Percentiles rank a stretch among this genome's conserved stretches.
Evolutionary conservation across 495 filamentous ascomycete species (phyloP).

Genomic region (Aspergillus taichungensis): DNA sequence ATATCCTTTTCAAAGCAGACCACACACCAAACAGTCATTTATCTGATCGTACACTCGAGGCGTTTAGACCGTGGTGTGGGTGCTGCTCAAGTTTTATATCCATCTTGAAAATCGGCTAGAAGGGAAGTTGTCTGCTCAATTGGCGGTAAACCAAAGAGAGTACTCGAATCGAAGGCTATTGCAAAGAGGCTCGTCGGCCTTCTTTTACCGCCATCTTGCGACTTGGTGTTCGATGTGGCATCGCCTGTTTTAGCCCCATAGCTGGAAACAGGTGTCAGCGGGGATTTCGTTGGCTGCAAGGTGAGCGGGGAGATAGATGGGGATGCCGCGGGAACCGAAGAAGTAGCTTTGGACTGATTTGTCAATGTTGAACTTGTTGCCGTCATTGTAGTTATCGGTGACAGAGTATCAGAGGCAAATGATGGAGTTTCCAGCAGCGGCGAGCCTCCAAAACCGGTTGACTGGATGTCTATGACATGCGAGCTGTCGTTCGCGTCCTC

Average conservation of each 20-base stretch:
- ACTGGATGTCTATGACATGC: neutral
- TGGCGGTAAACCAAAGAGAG: constrained; percentile 7
- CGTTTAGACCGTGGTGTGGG: neutral
- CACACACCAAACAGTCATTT: neutral
- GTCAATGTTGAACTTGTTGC: too few species aligned
- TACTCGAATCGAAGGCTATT: neutral
- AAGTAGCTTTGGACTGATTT: too few species aligned
- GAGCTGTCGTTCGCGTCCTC: neutral
- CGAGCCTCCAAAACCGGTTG: neutral
- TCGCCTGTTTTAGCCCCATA: neutral
- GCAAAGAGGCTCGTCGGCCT: neutral
- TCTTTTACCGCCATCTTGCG: neutral
- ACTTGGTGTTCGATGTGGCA: neutral
- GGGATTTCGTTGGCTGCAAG: too few species aligned
- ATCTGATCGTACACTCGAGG: neutral
- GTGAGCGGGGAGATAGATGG: too few species aligned
- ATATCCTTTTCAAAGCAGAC: neutral
- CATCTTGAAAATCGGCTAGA: neutral
- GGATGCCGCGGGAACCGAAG: too few species aligned
- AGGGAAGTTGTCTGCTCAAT: constrained; percentile 5
- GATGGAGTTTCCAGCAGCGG: too few species aligned
- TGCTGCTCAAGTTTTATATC: neutral
- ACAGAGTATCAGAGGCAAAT: too few species aligned
- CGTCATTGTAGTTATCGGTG: too few species aligned
- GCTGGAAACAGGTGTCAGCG: neutral